Conservation (phyloP, 2,329 filamentous ascomycete genomes). For the Dryadomyces quercivorus region DNA sequence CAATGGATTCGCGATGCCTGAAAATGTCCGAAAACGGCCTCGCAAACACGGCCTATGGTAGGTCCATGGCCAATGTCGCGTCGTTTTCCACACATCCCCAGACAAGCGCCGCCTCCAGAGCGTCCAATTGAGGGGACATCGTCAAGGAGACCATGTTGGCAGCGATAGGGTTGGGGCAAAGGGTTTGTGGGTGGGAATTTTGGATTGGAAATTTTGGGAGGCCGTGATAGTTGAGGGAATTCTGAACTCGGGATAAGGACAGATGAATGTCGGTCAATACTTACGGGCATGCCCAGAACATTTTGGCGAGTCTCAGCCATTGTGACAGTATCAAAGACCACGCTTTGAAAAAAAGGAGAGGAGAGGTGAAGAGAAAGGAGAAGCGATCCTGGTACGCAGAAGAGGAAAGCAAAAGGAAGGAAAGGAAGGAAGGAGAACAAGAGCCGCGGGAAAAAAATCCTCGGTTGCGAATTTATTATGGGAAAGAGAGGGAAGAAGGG, state of each 20-base stretch:
- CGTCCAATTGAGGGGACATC: neutral
- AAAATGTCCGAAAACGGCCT: neutral
- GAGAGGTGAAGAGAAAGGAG: slow-evolving; percentile 23
- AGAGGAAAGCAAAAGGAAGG: slow-evolving; percentile 18
- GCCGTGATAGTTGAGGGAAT: slow-evolving; percentile 13
- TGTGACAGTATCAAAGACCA: slow-evolving; percentile 33
- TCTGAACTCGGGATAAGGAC: neutral
- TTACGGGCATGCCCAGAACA: slow-evolving; percentile 58
- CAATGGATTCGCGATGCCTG: neutral
- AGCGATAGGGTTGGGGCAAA: too few relatives aligned
- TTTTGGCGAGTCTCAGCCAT: slow-evolving; percentile 44
- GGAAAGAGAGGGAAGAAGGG: slow-evolving; percentile 2
- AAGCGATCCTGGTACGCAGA: slow-evolving; percentile 15
- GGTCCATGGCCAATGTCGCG: too few relatives aligned
- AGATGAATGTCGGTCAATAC: slow-evolving; percentile 20
- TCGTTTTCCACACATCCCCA: too few relatives aligned
- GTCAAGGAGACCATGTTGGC: neutral
- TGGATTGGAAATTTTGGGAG: neutral
- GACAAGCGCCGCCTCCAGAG: too few relatives aligned
- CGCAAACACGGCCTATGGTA: neutral
- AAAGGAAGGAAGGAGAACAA: neutral
- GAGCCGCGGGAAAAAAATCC: slow-evolving; percentile 3
- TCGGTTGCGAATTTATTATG: slow-evolving; percentile 2
- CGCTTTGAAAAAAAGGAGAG: slow-evolving; percentile 25
- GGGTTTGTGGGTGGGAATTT: too few relatives aligned